phyloP scores from a whole-genome alignment of 768 basidiomycete species.

The Termitomyces sp. region DNA sequence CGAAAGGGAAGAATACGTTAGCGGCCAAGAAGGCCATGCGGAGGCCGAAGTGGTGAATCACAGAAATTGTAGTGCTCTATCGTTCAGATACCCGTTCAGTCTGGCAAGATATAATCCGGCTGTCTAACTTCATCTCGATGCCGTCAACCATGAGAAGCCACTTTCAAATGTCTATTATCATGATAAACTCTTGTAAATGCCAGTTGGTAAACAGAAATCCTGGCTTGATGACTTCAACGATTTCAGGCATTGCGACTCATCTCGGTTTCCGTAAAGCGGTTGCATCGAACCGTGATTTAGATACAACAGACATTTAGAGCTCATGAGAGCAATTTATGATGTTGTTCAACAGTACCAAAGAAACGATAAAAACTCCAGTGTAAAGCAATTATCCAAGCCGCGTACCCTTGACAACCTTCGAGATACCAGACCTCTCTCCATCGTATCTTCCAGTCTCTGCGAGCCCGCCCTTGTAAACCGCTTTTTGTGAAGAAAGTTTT shows the following conservation, averaged over 20 bases:
- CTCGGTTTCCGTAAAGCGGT: no score
- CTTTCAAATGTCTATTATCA: no score
- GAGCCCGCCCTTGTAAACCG: conserved; percentile 88
- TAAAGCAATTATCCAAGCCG: conserved; percentile 44
- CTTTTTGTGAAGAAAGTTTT: conserved; percentile 82
- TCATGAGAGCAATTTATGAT: not conserved
- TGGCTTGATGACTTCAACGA: no score
- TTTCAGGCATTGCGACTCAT: no score
- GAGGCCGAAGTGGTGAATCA: conserved; percentile 61
- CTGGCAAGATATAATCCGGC: not conserved
- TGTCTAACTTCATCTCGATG: no score
- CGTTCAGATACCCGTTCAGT: not conserved
- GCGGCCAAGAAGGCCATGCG: conserved; percentile 56
- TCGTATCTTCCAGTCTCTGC: conserved; percentile 67
- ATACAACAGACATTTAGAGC: no score
- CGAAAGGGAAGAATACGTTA: conserved; percentile 67
- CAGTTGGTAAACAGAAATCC: no score
- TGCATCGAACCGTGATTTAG: no score
- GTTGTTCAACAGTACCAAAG: not conserved
- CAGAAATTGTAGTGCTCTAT: not conserved
- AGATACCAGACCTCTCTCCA: conserved; percentile 92
- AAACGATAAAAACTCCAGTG: conserved; percentile 1
- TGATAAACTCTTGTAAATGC: no score
- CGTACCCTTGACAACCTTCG: conserved; percentile 83
- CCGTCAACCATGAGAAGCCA: no score